Evolutionary conservation across 2,329 filamentous ascomycete species (phyloP), one percentile per base, ranked within the genome.

Genomic region (Nemania serpens): DNA sequence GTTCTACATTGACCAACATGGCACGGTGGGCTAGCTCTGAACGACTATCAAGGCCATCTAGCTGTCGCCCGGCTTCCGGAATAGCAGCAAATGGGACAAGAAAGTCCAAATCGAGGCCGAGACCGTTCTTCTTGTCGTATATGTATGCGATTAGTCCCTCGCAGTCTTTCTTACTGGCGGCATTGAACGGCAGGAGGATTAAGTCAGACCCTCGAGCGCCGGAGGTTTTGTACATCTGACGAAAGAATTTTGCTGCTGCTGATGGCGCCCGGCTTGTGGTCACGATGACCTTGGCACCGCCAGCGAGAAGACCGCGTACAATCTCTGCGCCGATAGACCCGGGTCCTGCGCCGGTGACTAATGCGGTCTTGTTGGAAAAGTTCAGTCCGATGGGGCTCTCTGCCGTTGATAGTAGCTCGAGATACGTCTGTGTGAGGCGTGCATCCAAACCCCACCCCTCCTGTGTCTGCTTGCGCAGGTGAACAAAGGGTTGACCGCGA

Each of bases 301-400:
- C 95, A 73, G 91, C 96, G 76, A 99, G 92, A 65, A 99, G 83
- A 58, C 95, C 95, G 77, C 97, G 93, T n/a, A 99, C 85, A 53
- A 99, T 94, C 71, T 98, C 94, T 42, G 94, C 94, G 75, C 95
- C 95, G 69, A 99, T 99, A 51, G 95, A 99, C 49, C 95, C 95
- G 66, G 93, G 94, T 78, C 95, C 95, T 67, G 95, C 95, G 79
- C 95, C 95, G 62, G 95, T 99, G 92, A 99, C 98, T 67, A 99
- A 86, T 49, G 91, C 94, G 73, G 97, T 91, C 83, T 97, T 97
- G 79, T 90, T 91, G 74, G 92, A 86, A 82, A 96, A 99, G 51
- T 88, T 95, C 61, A 99, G 88, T 76, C 95, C 95, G 58, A 87
- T 83, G 70, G 88, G 90, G 67, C 95, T 94, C 66, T 93, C 93